These are phyloP conservation scores for Malus sieversii DNA, from an alignment of 306 rosid genomes.

Conservation along the genomic window DNA sequence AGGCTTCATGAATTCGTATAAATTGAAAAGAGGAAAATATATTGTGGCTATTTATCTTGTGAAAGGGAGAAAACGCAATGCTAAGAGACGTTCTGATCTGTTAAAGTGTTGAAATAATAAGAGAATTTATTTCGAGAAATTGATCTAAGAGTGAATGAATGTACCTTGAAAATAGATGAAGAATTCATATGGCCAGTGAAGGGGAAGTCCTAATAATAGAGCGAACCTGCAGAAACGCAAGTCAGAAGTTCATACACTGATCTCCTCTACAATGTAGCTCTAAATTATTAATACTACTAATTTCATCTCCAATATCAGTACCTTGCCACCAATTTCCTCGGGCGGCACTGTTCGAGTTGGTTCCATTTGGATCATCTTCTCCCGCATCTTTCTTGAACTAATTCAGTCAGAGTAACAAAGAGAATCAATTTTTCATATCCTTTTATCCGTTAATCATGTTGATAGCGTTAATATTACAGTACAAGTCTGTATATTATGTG, in stretches of 20 bases:
- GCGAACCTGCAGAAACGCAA: conserved; percentile 37
- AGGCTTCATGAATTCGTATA: not conserved
- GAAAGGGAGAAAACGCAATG: not conserved
- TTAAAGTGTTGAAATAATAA: not conserved
- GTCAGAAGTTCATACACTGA: not conserved
- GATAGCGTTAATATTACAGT: not conserved
- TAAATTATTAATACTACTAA: not conserved
- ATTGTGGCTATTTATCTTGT: not conserved
- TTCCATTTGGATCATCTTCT: conserved; percentile 48
- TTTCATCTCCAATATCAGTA: not conserved
- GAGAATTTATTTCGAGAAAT: not conserved
- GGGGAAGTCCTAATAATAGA: conserved; percentile 40
- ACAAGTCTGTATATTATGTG: not conserved
- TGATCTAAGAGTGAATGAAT: not conserved
- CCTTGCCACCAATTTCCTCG: conserved; percentile 72
- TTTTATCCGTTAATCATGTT: not conserved
- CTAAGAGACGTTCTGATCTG: not conserved
- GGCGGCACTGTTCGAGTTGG: conserved; percentile 28
- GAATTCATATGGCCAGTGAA: conserved; percentile 20
- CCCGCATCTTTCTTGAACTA: conserved; percentile 33
- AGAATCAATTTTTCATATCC: conserved; percentile 1
- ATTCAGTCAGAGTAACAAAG: not conserved
- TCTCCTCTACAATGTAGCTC: not conserved
- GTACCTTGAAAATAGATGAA: conserved; percentile 36
- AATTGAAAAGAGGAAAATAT: not conserved